phyloP scores from a whole-genome alignment of 1,284 basidiomycete species.

The Rhodotorula sp. region DNA sequence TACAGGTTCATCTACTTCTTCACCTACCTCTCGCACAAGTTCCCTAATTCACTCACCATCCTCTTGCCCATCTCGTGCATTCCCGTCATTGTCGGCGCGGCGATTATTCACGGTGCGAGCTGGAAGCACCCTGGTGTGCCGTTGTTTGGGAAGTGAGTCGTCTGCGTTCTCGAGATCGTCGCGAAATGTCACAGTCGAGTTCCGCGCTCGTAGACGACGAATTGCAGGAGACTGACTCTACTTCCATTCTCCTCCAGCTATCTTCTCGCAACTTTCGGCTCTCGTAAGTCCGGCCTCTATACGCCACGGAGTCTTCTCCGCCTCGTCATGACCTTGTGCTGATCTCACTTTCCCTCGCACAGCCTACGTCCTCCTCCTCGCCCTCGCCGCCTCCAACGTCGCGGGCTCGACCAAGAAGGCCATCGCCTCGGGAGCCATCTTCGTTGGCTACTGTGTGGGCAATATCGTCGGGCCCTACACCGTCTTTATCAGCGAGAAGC shows the following conservation, averaged over 20 bases:
- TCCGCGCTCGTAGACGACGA: neutral
- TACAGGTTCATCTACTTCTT: constrained; percentile 53
- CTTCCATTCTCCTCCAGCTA: neutral
- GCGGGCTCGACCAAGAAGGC: constrained; percentile 56
- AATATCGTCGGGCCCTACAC: constrained; percentile 51
- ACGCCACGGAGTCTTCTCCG: too few species aligned
- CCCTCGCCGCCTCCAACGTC: constrained; percentile 53
- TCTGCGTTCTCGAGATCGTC: neutral
- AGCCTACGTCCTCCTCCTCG: constrained; percentile 48
- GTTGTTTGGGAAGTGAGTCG: constrained; percentile 51
- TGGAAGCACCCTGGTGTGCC: constrained; percentile 50
- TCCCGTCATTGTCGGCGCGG: constrained; percentile 54
- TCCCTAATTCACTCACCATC: constrained; percentile 50
- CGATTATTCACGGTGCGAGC: constrained; percentile 54
- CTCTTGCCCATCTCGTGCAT: constrained; percentile 54
- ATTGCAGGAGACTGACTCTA: constrained; percentile 43
- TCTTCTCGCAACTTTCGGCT: neutral
- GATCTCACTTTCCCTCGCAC: too few species aligned
- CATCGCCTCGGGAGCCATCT: constrained; percentile 50
- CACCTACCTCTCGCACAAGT: constrained; percentile 50
- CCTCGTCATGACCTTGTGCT: too few species aligned
- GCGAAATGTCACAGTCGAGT: neutral
- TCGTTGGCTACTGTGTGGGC: constrained; percentile 51
- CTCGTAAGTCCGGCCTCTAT: neutral
- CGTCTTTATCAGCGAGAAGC: constrained; percentile 43